phyloP scores from a whole-genome alignment of 306 rosid genomes.

The Sicyos baderoa region DNA sequence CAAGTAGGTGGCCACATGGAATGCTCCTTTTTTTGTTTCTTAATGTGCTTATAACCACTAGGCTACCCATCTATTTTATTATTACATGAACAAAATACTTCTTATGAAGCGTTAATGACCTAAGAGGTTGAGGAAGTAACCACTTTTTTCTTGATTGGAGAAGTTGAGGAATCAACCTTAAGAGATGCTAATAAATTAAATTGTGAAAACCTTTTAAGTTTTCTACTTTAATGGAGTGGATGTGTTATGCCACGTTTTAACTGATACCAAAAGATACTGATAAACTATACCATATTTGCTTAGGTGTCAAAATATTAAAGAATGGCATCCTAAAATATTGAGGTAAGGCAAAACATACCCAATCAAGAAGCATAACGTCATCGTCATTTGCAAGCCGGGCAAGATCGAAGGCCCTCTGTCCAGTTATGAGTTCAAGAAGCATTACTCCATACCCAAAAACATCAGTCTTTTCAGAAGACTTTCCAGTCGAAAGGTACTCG shows the following conservation, averaged over 20 bases:
- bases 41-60: no score
- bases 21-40: no score
- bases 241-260: not conserved
- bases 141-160: no score
- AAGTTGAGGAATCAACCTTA: not conserved
- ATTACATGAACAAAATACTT: not conserved
- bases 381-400: constrained; percentile 89
- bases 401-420: constrained; percentile 92
- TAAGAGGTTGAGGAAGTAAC: not conserved
- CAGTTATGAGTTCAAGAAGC: constrained; percentile 96
- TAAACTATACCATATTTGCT: not conserved
- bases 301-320: not conserved
- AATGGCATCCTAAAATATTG: not conserved
- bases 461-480: constrained; percentile 88
- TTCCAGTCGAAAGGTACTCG: constrained; percentile 90
- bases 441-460: constrained; percentile 95
- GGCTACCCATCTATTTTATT: not conserved
- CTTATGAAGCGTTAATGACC: not conserved
- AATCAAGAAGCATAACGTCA: constrained; percentile 62
- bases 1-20: no score
- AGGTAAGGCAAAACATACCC: constrained; percentile 46
- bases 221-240: not conserved
- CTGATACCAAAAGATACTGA: not conserved
- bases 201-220: not conserved
- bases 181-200: not conserved